Evolutionary conservation across 1,284 basidiomycete genomes (phyloP), one percentile per base, ranked within the genome.

Genomic region (Abortiporus biennis): DNA sequence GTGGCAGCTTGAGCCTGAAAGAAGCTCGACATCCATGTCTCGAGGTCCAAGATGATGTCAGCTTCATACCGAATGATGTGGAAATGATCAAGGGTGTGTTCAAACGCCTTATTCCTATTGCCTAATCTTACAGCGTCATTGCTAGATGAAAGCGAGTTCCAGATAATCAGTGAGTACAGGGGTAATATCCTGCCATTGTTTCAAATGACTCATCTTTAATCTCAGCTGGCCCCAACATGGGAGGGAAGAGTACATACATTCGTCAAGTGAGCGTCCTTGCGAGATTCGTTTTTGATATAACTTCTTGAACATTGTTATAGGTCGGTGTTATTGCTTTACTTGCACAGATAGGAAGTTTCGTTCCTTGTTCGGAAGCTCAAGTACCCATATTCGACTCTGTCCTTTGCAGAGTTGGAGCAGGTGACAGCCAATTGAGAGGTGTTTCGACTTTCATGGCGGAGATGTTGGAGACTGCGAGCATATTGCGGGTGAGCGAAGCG

Each of bases 371-470:
- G 17, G 75, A 84, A 51, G 96, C 95, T 0, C 71, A 75, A 33
- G 56, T 99, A 9, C 96, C 95, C 0, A 81, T 99, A 38, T 99
- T 98, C 52, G 96, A 99, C 65, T 97, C 92, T 12, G 88, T 99
- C 38, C 68, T 99, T 3, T 96, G 95, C 43, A 78, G 96, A 52
- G 95, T 99, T 1, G 96, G 96, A 5, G 96, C 96, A 0, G 96
- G 96, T 1, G 96, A 99, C 60, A 94, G 89, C 61, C 94, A 98
- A 62, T 69, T 98, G 33, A 98, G 98, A 63, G 96, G 95, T 13
- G 91, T 99, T 3, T 96, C 92, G 22, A 99, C 96, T 0, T 99
- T 99, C 61, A 99, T 99, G 95, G 93, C 94, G 2, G 96, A 99
- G 67, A 99, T 99, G 96, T 72, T 95, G 9, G 92, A 95, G 63